Base-by-base conservation (phyloP, 2,329 filamentous ascomycete genomes). In the Chrysosporium queenslandicum region DNA sequence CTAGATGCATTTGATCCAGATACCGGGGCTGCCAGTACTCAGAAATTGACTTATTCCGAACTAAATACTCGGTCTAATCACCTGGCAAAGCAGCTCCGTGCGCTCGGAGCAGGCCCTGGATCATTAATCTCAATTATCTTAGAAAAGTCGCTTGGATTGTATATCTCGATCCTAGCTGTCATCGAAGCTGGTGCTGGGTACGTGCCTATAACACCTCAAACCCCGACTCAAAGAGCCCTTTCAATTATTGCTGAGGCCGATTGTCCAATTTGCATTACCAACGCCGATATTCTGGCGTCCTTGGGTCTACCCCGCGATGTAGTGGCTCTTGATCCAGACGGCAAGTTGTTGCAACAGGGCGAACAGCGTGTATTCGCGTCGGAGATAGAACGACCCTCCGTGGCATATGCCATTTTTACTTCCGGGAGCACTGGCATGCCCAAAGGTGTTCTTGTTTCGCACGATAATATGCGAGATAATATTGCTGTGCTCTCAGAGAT, bases 361-460 rank as follows among this genome's bases (percentile, higher is more conserved):
- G 9, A 55, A 4, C 36, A 34, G 7, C 25, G 36, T 29, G 12
- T 4, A n/a, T 18, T 34, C n/a, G 7, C 36, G 2, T 30, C 41
- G 23, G 39, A 39, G 7, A 45, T 43, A 11, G 41, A 59, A 49
- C 56, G 72, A 0, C 71, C 74, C 1, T 71, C 80, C 12, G 63
- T 86, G 2, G 83, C 86, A 5, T 94, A 94, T 63, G 79, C 86
- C 16, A 82, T 94, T 1, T 94, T 86, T 64, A 94, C 87, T 0
- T 89, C 86, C 21, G 89, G 89, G 2, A 91, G 84, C 36, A 94
- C 87, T 0, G 88, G 87, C 0, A 74, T 72, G 1, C 88, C 87
- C 0, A 94, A 94, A 62, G 87, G 87, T 2, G 85, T 94, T 2
- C 75, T 86, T 3, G 77, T 94, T 18, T 87, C 86, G 0, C 83